Evolutionary conservation across 441 rosid species (phyloP).

Genomic region (Erodium moschatum): DNA sequence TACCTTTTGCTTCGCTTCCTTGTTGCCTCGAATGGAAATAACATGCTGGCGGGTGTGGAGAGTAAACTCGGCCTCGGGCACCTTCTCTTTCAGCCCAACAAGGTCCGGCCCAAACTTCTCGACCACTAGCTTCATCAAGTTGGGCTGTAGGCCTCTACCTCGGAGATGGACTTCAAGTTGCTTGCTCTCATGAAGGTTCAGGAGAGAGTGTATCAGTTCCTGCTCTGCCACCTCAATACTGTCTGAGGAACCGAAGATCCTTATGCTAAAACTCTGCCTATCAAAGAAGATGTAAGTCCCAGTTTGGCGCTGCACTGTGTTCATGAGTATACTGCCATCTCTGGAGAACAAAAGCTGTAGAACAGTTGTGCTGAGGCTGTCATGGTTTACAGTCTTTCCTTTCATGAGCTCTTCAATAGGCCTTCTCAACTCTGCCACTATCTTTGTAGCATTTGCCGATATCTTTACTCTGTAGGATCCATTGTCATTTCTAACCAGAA

Average conservation of each 20-base stretch:
- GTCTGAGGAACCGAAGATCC: slow-evolving; percentile 43
- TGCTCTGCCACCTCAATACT: slow-evolving; percentile 37
- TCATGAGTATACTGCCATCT: slow-evolving; percentile 42
- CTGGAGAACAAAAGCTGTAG: slow-evolving; percentile 48
- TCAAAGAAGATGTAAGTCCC: slow-evolving; percentile 45
- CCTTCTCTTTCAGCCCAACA: slow-evolving; percentile 43
- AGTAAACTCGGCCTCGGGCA: slow-evolving; percentile 45
- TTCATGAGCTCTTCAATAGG: slow-evolving; percentile 56
- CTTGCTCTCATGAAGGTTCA: slow-evolving; percentile 43
- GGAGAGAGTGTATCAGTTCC: slow-evolving; percentile 36
- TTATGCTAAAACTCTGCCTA: slow-evolving; percentile 33
- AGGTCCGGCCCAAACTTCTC: slow-evolving; percentile 61
- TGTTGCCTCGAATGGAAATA: slow-evolving; percentile 41
- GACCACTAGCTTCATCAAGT: slow-evolving; percentile 66
- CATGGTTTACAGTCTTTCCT: slow-evolving; percentile 27
- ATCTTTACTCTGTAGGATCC: slow-evolving; percentile 55
- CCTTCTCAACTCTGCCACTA: slow-evolving; percentile 54
- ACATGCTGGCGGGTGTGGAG: slow-evolving; percentile 42
- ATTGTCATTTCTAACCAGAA: slow-evolving; percentile 27
- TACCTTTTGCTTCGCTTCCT: slow-evolving; percentile 41
- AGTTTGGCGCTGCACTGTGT: slow-evolving; percentile 44
- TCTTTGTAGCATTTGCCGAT: slow-evolving; percentile 55
- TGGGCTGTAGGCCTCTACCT: slow-evolving; percentile 42
- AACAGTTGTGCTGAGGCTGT: slow-evolving; percentile 37
- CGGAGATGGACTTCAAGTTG: slow-evolving; percentile 53